Percentiles rank a stretch among this genome's conserved stretches.
Evolutionary conservation across 805 yeast genomes (phyloP).

Genomic region (Cephaloascus fragrans): DNA sequence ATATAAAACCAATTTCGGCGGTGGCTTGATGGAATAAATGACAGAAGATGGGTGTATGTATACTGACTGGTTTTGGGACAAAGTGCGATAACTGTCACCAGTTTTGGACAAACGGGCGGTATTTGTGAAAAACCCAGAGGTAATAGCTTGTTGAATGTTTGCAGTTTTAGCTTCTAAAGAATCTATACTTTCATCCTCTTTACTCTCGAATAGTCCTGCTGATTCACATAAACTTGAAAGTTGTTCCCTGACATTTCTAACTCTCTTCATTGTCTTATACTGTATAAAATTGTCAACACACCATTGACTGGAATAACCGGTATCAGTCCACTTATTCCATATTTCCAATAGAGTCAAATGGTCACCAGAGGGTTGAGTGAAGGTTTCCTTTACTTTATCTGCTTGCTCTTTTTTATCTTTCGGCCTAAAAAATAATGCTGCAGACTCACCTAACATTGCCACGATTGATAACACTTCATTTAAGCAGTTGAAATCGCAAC

Average conservation of each 20-base stretch:
- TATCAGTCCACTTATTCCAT: conserved; percentile 67
- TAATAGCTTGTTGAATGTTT: conserved; percentile 42
- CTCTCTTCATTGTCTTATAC: conserved; percentile 59
- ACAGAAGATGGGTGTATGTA: conserved; percentile 82
- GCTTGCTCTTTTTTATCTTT: conserved; percentile 58
- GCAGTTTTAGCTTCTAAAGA: conserved; percentile 11
- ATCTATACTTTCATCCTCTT: conserved; percentile 17
- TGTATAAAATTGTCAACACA: conserved; percentile 79
- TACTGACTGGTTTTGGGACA: conserved; percentile 63
- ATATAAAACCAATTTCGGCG: conserved; percentile 65
- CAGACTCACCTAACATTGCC: conserved; percentile 76
- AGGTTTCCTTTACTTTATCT: conserved; percentile 49
- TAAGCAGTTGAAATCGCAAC: conserved; percentile 52
- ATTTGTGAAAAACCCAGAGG: conserved; percentile 64
- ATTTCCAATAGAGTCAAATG: conserved; percentile 68
- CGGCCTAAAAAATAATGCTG: conserved; percentile 62
- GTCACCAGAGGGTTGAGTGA: conserved; percentile 58
- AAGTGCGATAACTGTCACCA: conserved; percentile 63
- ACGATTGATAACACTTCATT: conserved; percentile 65
- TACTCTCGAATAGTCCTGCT: conserved; percentile 28
- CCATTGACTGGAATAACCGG: conserved; percentile 67
- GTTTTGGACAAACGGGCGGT: conserved; percentile 45
- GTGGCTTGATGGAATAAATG: conserved; percentile 54
- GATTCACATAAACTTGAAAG: conserved; percentile 49
- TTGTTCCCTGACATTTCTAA: conserved; percentile 64